Base-by-base conservation (phyloP, 495 filamentous ascomycete species). In the Barbatosphaeria neglecta region DNA sequence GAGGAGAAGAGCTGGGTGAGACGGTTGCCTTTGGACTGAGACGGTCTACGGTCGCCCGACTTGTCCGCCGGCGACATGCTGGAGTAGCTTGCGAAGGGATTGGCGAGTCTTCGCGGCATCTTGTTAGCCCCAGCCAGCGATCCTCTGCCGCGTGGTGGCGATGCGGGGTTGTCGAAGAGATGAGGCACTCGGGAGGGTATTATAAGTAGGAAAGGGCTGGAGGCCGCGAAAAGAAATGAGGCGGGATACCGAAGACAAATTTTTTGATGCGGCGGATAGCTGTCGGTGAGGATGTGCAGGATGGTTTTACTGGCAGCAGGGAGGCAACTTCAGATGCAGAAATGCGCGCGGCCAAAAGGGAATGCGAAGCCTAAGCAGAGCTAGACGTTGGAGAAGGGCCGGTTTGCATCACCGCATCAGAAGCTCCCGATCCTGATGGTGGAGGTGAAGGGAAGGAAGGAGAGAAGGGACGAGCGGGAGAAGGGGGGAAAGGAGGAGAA, bases 1-100 rank as follows among this genome's bases (percentile, higher is more conserved):
- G 87, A 77, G 16, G 79, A 76, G 65, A 82, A 82, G 62, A 82
- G 74, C 53, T 78, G 73, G 24, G 70, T 72, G 43, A 82, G 68
- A 48, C 70, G 72, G 46, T 73, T 77, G 54, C 67, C 74, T 53
- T 73, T 75, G 45, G 77, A 77, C 46, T 67, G 67, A n/a, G 78
- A 79, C 18, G 74, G 69, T 45, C 74, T 66, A 45, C 75, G 64
- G 53, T 74, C 68, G 39, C 49, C 65, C 25, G 55, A 39, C 58
- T 54, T 66, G 47, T 72, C 68, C 19, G 64, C 50, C 9, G 57
- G 50, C 27, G 62, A 52, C 60, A 63, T 64, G 42, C 31, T 56
- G 51, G 62, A 56, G 50, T 49, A 46, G 45, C 37, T 38, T 24
- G 50, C 58, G 40, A 67, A 67, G 20, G 64, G 64, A 49, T 67